phyloP scores from a whole-genome alignment of 179 eudicot genomes.

The Silene noctiflora region DNA sequence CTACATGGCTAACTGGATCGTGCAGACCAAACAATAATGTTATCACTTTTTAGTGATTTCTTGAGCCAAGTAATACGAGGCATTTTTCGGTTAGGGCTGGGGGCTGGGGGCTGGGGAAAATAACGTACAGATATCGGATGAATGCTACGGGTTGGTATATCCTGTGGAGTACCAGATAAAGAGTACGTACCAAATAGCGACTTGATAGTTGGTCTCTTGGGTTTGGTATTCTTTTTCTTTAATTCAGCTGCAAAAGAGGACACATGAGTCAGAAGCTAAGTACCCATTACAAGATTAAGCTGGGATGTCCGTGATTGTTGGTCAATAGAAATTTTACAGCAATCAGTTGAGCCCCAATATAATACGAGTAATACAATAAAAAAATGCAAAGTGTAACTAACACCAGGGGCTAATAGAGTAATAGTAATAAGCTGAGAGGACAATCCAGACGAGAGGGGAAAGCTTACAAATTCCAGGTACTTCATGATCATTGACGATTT shows the following conservation, averaged over 20 bases:
- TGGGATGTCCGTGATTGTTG: not conserved
- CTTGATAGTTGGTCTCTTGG: slow-evolving; percentile 88
- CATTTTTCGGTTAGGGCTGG: not conserved
- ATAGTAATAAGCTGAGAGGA: slow-evolving; percentile 12
- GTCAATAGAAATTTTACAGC: not conserved
- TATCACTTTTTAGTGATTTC: not conserved
- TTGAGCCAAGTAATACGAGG: not conserved
- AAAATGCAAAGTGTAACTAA: not conserved
- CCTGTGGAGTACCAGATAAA: not conserved
- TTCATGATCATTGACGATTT: slow-evolving; percentile 92
- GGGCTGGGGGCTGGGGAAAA: not conserved
- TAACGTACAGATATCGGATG: not conserved
- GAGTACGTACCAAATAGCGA: slow-evolving; percentile 73
- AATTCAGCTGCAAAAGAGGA: slow-evolving; percentile 68
- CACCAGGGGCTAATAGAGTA: not conserved
- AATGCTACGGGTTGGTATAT: not conserved
- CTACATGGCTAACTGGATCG: not conserved
- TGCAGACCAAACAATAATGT: not conserved
- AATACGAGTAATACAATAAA: not conserved
- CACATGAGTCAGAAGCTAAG: slow-evolving; percentile 9
- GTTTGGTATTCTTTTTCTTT: slow-evolving; percentile 78
- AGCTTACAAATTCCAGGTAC: slow-evolving; percentile 85
- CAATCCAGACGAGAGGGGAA: slow-evolving; percentile 14
- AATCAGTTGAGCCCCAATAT: not conserved
- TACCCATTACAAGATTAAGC: not conserved